These are phyloP conservation scores for Kokia cookei DNA, from an alignment of 441 rosid genomes.

Conservation along the genomic window DNA sequence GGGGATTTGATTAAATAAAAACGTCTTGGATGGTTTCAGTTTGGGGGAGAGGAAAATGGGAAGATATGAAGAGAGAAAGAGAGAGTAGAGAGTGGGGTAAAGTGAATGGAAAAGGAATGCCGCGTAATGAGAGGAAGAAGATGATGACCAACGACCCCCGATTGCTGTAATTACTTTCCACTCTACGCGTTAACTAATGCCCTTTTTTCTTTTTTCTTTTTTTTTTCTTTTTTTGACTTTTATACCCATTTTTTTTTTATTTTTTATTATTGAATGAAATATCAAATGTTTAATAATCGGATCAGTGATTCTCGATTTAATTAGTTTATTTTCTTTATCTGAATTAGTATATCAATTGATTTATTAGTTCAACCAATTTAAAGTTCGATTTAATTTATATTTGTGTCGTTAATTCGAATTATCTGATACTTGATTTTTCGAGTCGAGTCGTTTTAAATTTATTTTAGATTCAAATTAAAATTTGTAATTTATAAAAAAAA, in stretches of 20 bases:
- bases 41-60: background rate
- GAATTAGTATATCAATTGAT: too few species aligned
- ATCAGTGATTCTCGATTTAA: too few species aligned
- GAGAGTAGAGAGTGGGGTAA: conserved; percentile 5
- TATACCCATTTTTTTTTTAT: background rate
- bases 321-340: accelerated
- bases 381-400: too few species aligned
- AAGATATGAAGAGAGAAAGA: background rate
- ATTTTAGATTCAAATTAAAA: too few species aligned
- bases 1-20: background rate
- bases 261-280: too few species aligned
- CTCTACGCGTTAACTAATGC: conserved; percentile 33
- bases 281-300: too few species aligned
- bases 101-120: conserved; percentile 14
- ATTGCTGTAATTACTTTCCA: background rate
- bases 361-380: too few species aligned
- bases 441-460: accelerated
- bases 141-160: conserved; percentile 11
- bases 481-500: too few species aligned
- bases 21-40: background rate
- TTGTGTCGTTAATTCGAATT: too few species aligned
- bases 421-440: too few species aligned
- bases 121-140: conserved; percentile 40
- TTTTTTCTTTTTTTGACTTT: background rate
- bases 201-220: background rate